Base-by-base conservation (phyloP, 768 basidiomycete genomes). In the Mycena alexandri region DNA sequence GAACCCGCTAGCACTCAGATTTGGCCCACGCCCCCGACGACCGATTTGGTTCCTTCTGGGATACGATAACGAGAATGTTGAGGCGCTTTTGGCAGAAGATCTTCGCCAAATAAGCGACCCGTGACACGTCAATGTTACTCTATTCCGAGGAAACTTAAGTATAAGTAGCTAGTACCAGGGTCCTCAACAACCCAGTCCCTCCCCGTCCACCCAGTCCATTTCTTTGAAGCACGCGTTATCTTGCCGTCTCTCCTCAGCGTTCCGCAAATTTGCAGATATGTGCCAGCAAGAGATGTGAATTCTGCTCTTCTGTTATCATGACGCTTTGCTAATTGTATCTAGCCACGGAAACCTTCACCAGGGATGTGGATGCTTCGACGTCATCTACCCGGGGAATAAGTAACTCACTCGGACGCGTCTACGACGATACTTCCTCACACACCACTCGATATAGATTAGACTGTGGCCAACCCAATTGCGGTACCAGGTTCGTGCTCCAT, bases 241-340 rank as follows among this genome's bases (percentile, higher is more conserved):
- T 14, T 21, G 29, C 43, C 10, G 24, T 33, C 38, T 42, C 36
- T 47, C 21, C 2, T 22, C n/a, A 42, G 34, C 22, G 29, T 19
- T 44, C 22, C 57, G 42, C 14, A 38, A 41, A 43, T 60, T 41
- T 64, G 16, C 54, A 72, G 63, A 67, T 36, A 90, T 90, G 89
- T 90, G 89, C 67, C 80, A 79, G 75, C 83, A 85, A 73, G 89
- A 89, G 84, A 84, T 86, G 88, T 89, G 71, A 71, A 74, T 72
- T 10, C 54, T 70, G 72, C 73, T 63, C 58, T 57, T 36, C 61
- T 51, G 21, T 71, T 54, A 5, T 61, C 69, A 21, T 55, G 56
- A 19, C 43, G 42, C 42, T 70, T 71, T 61, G 55, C 71, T 54
- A 43, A 71, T 48, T 41, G 19, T 24, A 50, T 54, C 21, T 63